These are phyloP conservation scores for Grigorovia transvaalensis DNA, from an alignment of 805 yeast species.

Conservation along the genomic window DNA sequence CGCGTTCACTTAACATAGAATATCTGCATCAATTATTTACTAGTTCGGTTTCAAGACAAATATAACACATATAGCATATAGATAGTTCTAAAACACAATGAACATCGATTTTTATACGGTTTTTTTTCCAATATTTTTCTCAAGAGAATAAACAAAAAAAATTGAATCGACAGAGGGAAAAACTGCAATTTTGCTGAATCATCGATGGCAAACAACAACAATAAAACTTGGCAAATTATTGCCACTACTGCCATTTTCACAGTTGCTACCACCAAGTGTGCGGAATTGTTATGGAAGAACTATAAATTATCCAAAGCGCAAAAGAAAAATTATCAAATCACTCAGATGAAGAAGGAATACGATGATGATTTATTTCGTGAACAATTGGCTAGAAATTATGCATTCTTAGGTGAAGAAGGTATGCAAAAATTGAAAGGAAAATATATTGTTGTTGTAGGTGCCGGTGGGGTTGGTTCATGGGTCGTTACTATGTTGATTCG, in stretches of 20 bases:
- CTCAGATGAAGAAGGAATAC: constrained; percentile 17
- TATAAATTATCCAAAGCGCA: constrained; percentile 5
- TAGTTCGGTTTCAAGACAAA: no score
- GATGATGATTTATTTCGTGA: constrained; percentile 74
- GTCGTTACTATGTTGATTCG: constrained; percentile 83
- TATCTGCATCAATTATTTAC: no score
- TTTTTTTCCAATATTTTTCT: background rate
- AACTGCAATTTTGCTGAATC: no score
- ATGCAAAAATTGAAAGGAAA: constrained; percentile 61
- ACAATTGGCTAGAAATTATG: constrained; percentile 88
- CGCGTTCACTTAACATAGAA: no score
- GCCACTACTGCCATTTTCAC: constrained; percentile 27
- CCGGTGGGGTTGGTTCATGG: constrained; percentile 99
- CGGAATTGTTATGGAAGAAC: constrained; percentile 21
- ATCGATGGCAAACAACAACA: constrained; percentile 1
- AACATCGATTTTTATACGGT: background rate
- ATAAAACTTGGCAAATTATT: constrained; percentile 19
- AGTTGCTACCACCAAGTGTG: constrained; percentile 23
- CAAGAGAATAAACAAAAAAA: no score
- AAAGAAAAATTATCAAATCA: background rate
- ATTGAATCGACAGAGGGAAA: no score
- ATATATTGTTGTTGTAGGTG: constrained; percentile 74
- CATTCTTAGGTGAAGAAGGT: constrained; percentile 82
- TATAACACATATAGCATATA: background rate
- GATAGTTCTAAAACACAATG: background rate